Conservation (phyloP, 257 asterid genomes). For the Cinchona pubescens region DNA sequence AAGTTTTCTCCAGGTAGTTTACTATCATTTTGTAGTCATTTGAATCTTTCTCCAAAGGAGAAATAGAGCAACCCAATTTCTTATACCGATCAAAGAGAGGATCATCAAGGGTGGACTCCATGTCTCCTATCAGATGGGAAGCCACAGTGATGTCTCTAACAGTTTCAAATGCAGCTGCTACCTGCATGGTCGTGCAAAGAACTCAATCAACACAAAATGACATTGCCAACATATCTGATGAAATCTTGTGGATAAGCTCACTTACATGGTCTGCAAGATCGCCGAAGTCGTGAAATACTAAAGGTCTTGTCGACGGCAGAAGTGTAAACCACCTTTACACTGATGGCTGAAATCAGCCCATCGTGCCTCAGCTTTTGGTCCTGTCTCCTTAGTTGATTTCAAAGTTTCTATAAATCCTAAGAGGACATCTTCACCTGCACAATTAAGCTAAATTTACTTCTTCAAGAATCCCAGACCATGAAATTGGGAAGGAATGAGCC, state of each 20-base stretch:
- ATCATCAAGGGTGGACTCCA: constrained; percentile 72
- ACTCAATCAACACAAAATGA: not conserved
- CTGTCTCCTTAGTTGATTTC: constrained; percentile 18
- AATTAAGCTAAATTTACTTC: not conserved
- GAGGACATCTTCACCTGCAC: constrained; percentile 61
- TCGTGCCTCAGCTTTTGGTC: constrained; percentile 30
- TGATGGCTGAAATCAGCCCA: constrained; percentile 77
- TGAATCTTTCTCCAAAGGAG: constrained; percentile 45
- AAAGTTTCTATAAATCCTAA: constrained; percentile 37
- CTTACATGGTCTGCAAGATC: constrained; percentile 81
- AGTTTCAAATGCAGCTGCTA: constrained; percentile 64
- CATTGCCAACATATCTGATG: not conserved
- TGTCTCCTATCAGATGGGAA: constrained; percentile 72
- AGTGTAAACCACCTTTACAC: constrained; percentile 72
- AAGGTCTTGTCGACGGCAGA: constrained; percentile 70
- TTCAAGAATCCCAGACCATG: no score
- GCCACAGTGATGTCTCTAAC: constrained; percentile 74
- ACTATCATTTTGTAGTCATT: constrained; percentile 78
- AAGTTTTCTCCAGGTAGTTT: constrained; percentile 69
- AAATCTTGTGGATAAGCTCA: not conserved
- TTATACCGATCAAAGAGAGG: constrained; percentile 71
- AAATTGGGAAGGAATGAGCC: not conserved
- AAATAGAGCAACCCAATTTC: constrained; percentile 62
- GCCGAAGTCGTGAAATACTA: constrained; percentile 36
- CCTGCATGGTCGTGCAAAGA: constrained; percentile 40